These are phyloP conservation scores for Pezicula radicicola DNA, from an alignment of 2,329 filamentous ascomycete species.

Conservation along the genomic window DNA sequence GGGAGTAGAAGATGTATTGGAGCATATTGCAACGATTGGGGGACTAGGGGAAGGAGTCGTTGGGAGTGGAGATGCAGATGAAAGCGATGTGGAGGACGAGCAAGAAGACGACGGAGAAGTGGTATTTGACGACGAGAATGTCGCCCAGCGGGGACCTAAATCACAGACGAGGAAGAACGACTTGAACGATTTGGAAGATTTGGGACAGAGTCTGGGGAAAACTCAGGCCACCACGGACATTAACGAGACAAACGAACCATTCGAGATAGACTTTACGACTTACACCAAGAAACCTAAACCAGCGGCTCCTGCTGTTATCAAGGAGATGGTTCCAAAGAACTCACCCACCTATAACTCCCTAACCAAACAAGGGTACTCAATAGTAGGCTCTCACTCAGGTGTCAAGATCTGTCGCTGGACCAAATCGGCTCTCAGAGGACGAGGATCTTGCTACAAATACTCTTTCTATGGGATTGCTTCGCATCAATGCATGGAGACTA, in stretches of 20 bases:
- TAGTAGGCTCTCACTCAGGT: conserved; percentile 91
- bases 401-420: conserved; percentile 99
- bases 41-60: conserved; percentile 62
- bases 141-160: conserved; percentile 33
- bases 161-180: conserved; percentile 41
- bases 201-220: conserved; percentile 62
- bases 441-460: conserved; percentile 96
- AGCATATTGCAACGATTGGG: conserved; percentile 58
- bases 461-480: conserved; percentile 97
- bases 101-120: conserved; percentile 52
- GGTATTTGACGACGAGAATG: conserved; percentile 45
- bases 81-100: conserved; percentile 76
- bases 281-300: conserved; percentile 50
- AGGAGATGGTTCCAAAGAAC: conserved; percentile 91
- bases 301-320: conserved; percentile 46
- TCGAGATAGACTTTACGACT: conserved; percentile 86
- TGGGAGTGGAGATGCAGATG: conserved; percentile 79
- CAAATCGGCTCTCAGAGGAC: conserved; percentile 89
- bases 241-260: conserved; percentile 36
- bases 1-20: conserved; percentile 71
- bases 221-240: conserved; percentile 30
- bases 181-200: conserved; percentile 81
- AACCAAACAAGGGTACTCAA: conserved; percentile 95
- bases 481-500: conserved; percentile 98
- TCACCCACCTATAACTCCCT: conserved; percentile 86